Conservation (phyloP, 1,139 yeast genomes). For the Debaryomycetaceae sp. region DNA sequence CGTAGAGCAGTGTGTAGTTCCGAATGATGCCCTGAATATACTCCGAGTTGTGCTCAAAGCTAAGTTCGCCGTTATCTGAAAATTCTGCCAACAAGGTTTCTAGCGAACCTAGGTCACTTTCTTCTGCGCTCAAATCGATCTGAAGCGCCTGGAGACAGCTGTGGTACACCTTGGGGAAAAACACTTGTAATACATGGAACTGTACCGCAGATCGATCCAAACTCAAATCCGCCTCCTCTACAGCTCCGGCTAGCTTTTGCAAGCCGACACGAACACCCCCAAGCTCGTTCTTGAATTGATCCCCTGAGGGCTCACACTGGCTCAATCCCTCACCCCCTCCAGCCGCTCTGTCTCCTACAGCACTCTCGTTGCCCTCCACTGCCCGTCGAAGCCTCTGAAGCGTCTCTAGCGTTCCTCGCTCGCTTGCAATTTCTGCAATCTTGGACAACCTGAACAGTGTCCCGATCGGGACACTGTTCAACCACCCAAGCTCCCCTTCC, state of each 20-base stretch:
- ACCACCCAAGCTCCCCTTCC: background rate
- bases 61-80: constrained; percentile 1
- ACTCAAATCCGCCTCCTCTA: background rate
- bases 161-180: background rate
- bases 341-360: background rate
- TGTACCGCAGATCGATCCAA: background rate
- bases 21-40: background rate
- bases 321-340: too few relatives aligned
- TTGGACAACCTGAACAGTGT: background rate
- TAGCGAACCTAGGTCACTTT: too few relatives aligned
- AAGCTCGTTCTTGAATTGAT: background rate
- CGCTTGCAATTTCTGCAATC: background rate
- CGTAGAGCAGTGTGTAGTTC: background rate
- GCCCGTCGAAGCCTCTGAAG: background rate
- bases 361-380: background rate
- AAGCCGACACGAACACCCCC: background rate
- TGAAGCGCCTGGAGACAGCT: background rate
- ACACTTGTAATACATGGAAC: background rate
- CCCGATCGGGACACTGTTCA: background rate
- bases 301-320: background rate
- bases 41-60: constrained; percentile 1
- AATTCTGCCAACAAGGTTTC: background rate
- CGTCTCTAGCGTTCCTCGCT: background rate
- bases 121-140: too few relatives aligned
- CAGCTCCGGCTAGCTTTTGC: background rate